Conservation (phyloP, 2,329 filamentous ascomycete genomes). For the Gaeumannomyces sp. region DNA sequence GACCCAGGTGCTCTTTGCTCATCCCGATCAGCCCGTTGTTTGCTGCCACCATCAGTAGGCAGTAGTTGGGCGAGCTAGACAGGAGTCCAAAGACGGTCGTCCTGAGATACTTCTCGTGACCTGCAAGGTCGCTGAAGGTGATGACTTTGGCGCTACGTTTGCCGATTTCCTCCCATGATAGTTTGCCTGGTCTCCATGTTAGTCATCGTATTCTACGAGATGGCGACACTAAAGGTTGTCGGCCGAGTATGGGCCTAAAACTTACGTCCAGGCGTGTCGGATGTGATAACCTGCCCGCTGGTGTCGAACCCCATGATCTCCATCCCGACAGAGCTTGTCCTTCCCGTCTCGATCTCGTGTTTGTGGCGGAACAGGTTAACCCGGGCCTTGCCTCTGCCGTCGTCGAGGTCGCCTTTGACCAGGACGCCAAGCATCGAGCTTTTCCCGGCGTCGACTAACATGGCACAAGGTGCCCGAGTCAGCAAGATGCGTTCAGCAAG, state of each 20-base stretch:
- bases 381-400: constrained; percentile 86
- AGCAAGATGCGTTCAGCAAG: constrained; percentile 10
- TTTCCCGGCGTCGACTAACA: constrained; percentile 86
- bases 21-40: constrained; percentile 97
- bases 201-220: constrained; percentile 11
- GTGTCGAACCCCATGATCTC: constrained; percentile 98
- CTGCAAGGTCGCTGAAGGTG: constrained; percentile 89
- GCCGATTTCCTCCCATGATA: constrained; percentile 97
- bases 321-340: constrained; percentile 96
- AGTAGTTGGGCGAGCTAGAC: constrained; percentile 95
- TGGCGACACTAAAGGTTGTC: too few relatives aligned
- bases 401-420: constrained; percentile 91
- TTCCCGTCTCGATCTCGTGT: constrained; percentile 91
- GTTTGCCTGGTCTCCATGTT: constrained; percentile 36
- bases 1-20: constrained; percentile 96
- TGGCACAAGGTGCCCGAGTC: constrained; percentile 8
- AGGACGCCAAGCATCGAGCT: constrained; percentile 93
- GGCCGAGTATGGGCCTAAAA: constrained; percentile 8
- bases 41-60: constrained; percentile 93
- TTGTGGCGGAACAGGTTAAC: constrained; percentile 97
- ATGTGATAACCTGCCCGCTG: constrained; percentile 73
- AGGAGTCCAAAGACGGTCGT: constrained; percentile 95
- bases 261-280: constrained; percentile 75
- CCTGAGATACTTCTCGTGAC: constrained; percentile 89
- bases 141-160: constrained; percentile 94